Evolutionary conservation across 176 grass and related monocot genomes (phyloP).

Genomic region (Musa itinerans): DNA sequence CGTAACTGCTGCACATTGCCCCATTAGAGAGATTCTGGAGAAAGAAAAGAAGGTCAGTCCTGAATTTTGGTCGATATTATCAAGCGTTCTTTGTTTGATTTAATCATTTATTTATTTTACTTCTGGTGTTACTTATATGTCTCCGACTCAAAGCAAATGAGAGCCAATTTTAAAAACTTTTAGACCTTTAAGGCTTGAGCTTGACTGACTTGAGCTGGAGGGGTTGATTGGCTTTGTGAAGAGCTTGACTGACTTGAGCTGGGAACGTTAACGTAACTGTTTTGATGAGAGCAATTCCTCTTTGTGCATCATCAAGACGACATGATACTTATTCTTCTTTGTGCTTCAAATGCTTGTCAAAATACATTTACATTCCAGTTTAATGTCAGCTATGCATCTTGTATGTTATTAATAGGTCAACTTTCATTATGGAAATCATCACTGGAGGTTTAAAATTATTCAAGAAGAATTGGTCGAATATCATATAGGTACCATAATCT

Average conservation of each 20-base stretch:
- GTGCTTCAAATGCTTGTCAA: background rate
- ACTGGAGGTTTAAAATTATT: too few species aligned
- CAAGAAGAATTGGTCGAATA: too few species aligned
- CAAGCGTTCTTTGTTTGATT: background rate
- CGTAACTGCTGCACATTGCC: slow-evolving; percentile 87
- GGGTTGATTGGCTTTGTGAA: too few species aligned
- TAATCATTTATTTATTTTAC: background rate
- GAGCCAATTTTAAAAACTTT: too few species aligned
- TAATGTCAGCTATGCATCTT: background rate
- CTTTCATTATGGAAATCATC: background rate
- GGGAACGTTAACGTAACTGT: too few species aligned
- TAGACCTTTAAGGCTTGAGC: too few species aligned
- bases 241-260: too few species aligned
- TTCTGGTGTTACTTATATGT: background rate
- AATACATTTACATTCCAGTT: background rate
- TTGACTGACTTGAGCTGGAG: too few species aligned
- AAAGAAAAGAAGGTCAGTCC: slow-evolving; percentile 92
- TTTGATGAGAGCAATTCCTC: too few species aligned
- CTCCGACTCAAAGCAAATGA: too few species aligned
- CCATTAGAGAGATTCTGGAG: slow-evolving; percentile 93
- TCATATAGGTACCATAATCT: too few species aligned
- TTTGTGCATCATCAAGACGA: too few species aligned
- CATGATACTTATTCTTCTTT: background rate
- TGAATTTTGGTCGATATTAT: background rate
- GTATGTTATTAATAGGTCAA: background rate